Percentiles rank a stretch among this genome's conserved stretches.
These are phyloP conservation scores for Teratosphaeria nubilosa DNA, from an alignment of 2,329 filamentous ascomycete genomes.

Conservation along the genomic window DNA sequence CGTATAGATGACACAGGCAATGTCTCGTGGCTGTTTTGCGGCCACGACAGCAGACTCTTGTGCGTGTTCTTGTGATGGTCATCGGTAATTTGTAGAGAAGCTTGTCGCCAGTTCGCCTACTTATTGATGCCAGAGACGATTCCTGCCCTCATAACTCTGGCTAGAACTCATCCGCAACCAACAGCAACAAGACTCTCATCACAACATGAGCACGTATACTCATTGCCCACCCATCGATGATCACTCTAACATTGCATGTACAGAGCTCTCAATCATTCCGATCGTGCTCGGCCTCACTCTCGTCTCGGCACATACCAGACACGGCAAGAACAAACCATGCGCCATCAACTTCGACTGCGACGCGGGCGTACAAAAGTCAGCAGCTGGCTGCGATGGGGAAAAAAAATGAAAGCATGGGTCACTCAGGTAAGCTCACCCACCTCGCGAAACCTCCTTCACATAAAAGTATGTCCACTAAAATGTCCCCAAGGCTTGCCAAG, in stretches of 20 bases:
- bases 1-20: background rate
- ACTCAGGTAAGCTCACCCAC: background rate
- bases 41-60: background rate
- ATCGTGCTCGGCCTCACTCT: background rate
- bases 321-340: background rate
- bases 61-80: too few relatives aligned
- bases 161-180: background rate
- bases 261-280: background rate
- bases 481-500: background rate
- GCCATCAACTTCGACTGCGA: background rate
- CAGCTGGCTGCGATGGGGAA: background rate
- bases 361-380: background rate
- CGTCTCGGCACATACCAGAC: background rate
- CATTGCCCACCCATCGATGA: background rate
- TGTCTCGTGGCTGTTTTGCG: background rate
- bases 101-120: background rate
- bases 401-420: background rate
- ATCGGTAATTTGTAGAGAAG: too few relatives aligned
- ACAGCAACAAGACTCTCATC: background rate
- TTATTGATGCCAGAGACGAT: background rate
- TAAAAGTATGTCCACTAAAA: background rate
- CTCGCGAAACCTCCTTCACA: background rate
- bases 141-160: background rate
- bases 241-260: background rate
- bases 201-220: background rate